These are phyloP conservation scores for Aureobasidium sp. DNA, from an alignment of 2,329 filamentous ascomycete species.

Conservation along the genomic window DNA sequence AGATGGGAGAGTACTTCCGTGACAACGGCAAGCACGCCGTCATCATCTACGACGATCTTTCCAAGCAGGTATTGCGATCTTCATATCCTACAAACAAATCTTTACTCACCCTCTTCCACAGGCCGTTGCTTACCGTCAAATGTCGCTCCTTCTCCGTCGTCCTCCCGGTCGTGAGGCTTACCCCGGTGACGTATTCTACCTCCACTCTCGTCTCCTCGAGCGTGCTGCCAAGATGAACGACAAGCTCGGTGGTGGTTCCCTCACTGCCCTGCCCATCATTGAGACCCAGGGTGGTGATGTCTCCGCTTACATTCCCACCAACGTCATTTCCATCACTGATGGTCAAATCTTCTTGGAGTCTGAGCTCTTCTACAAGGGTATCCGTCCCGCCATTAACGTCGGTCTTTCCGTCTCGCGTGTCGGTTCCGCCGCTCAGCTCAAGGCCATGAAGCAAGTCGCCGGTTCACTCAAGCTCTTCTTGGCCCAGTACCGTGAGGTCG, in stretches of 20 bases:
- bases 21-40: constrained; percentile 84
- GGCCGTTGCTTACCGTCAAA: constrained; percentile 86
- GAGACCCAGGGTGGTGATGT: constrained; percentile 99
- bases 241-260: constrained; percentile 87
- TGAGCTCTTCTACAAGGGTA: constrained; percentile 99
- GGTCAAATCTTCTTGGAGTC: constrained; percentile 99
- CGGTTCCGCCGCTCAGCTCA: constrained; percentile 98
- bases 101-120: not conserved
- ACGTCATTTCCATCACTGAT: constrained; percentile 99
- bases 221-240: constrained; percentile 99
- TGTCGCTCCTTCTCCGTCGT: constrained; percentile 96
- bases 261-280: constrained; percentile 95
- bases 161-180: constrained; percentile 98
- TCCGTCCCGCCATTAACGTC: constrained; percentile 99
- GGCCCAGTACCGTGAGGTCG: constrained; percentile 99
- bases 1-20: constrained; percentile 65
- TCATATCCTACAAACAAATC: not conserved
- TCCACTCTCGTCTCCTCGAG: constrained; percentile 98
- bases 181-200: constrained; percentile 98
- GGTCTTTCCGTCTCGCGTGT: constrained; percentile 99
- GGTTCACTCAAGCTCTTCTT: constrained; percentile 99
- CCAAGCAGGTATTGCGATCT: constrained; percentile 58
- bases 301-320: constrained; percentile 99
- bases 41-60: constrained; percentile 89
- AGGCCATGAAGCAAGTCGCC: constrained; percentile 99